phyloP scores from a whole-genome alignment of 441 rosid genomes.

The Aquilaria agallochum region DNA sequence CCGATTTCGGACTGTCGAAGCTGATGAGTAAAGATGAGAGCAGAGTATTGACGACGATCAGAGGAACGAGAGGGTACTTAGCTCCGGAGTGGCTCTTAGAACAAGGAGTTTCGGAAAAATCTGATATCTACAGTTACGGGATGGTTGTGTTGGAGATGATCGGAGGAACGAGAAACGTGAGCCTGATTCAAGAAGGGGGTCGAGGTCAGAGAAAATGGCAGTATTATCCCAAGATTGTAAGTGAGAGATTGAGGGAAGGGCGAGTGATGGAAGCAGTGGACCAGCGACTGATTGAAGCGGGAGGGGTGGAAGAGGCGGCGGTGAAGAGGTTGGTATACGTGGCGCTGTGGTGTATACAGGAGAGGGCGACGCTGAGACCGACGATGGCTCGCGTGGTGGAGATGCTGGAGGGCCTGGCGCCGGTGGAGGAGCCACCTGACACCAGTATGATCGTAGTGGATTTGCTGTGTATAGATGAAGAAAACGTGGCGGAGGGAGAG shows the following conservation, averaged over 20 bases:
- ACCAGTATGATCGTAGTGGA: slow-evolving; percentile 60
- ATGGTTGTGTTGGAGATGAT: slow-evolving; percentile 78
- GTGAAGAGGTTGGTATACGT: slow-evolving; percentile 48
- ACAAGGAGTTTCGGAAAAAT: slow-evolving; percentile 66
- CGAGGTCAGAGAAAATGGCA: slow-evolving; percentile 39
- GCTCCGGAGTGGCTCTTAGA: slow-evolving; percentile 91
- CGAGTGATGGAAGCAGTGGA: slow-evolving; percentile 68
- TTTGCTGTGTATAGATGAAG: slow-evolving; percentile 47
- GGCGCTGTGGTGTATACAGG: slow-evolving; percentile 94
- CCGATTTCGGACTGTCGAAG: slow-evolving; percentile 82
- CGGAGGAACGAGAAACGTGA: slow-evolving; percentile 66
- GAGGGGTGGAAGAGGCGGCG: slow-evolving; percentile 51
- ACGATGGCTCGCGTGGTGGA: slow-evolving; percentile 64
- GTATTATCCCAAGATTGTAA: slow-evolving; percentile 67
- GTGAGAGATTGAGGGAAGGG: slow-evolving; percentile 55
- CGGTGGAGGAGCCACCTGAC: slow-evolving; percentile 66
- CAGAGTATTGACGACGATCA: slow-evolving; percentile 53
- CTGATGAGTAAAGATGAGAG: slow-evolving; percentile 70
- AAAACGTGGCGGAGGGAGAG: slow-evolving; percentile 7
- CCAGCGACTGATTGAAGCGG: slow-evolving; percentile 33
- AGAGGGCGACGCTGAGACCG: slow-evolving; percentile 58
- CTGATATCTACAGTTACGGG: slow-evolving; percentile 76
- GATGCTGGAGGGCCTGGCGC: slow-evolving; percentile 71
- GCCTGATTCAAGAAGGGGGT: slow-evolving; percentile 29
- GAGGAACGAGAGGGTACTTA: slow-evolving; percentile 78